Percentiles rank a stretch among this genome's conserved stretches.
Conservation (phyloP, 108 stramenopile species). For the Nitzschia sp. region DNA sequence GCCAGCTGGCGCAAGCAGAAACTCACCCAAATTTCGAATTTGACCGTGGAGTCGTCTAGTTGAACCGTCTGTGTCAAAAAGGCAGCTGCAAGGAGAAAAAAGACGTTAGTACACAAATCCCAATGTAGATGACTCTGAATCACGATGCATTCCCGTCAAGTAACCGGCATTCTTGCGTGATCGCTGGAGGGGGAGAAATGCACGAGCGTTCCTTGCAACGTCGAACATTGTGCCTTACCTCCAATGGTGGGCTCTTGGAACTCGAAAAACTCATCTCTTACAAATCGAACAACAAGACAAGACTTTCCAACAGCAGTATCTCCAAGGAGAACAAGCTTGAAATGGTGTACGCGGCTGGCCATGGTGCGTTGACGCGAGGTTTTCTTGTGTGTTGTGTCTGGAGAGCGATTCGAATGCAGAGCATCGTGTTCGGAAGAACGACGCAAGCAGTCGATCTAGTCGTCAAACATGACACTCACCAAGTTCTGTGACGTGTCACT, state of each 20-base stretch:
- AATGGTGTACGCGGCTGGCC: conserved; percentile 87
- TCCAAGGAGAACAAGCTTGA: conserved; percentile 98
- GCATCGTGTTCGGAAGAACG: background rate
- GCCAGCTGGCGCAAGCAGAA: background rate
- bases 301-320: conserved; percentile 98
- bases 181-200: background rate
- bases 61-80: conserved; percentile 95
- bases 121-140: conserved; percentile 2
- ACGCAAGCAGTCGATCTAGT: background rate
- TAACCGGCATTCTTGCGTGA: background rate
- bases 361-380: conserved; percentile 13
- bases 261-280: conserved; percentile 98
- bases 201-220: background rate
- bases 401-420: background rate
- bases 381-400: background rate
- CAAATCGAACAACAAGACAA: conserved; percentile 97
- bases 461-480: too few species aligned
- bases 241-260: conserved; percentile 98
- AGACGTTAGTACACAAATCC: conserved; percentile 9
- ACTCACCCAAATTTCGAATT: conserved; percentile 95
- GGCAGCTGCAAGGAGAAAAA: conserved; percentile 65
- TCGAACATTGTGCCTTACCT: conserved; percentile 54
- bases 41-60: conserved; percentile 92
- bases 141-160: background rate
- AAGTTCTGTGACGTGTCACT: too few species aligned